Conservation (phyloP, 164 flowering plant genomes). For the Berberis thunbergii region DNA sequence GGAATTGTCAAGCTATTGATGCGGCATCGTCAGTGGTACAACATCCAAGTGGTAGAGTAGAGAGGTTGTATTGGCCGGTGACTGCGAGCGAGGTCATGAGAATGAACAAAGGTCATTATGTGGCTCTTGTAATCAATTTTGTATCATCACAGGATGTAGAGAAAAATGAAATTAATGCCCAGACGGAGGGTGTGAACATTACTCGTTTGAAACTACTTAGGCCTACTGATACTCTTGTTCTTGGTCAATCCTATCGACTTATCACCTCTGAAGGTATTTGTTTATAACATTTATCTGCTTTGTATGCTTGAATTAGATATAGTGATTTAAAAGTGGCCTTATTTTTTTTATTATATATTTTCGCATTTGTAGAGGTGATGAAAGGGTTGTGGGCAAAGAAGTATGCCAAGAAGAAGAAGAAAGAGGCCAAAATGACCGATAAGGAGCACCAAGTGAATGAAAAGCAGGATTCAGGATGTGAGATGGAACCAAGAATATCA, state of each 20-base stretch:
- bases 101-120: constrained; percentile 76
- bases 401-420: constrained; percentile 44
- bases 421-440: constrained; percentile 20
- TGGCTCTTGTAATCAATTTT: constrained; percentile 62
- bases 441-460: constrained; percentile 11
- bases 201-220: constrained; percentile 75
- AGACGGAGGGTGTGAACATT: constrained; percentile 28
- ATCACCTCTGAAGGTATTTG: constrained; percentile 59
- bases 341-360: neutral
- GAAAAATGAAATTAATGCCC: constrained; percentile 10
- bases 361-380: constrained; percentile 66
- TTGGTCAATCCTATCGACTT: constrained; percentile 83
- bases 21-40: constrained; percentile 64
- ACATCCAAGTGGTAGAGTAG: constrained; percentile 62
- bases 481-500: constrained; percentile 18
- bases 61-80: constrained; percentile 60
- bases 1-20: constrained; percentile 90
- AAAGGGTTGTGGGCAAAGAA: constrained; percentile 80
- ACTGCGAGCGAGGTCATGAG: constrained; percentile 69
- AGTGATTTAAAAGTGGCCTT: neutral
- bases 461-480: constrained; percentile 18
- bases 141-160: constrained; percentile 7
- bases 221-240: constrained; percentile 67
- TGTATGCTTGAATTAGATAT: constrained; percentile 1
- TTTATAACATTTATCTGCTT: neutral